A percentile compares a stretch with the other conserved stretches of the same genome.
Evolutionary conservation across 345 rosid species (phyloP).

Genomic region (Noccaea bulbosa): DNA sequence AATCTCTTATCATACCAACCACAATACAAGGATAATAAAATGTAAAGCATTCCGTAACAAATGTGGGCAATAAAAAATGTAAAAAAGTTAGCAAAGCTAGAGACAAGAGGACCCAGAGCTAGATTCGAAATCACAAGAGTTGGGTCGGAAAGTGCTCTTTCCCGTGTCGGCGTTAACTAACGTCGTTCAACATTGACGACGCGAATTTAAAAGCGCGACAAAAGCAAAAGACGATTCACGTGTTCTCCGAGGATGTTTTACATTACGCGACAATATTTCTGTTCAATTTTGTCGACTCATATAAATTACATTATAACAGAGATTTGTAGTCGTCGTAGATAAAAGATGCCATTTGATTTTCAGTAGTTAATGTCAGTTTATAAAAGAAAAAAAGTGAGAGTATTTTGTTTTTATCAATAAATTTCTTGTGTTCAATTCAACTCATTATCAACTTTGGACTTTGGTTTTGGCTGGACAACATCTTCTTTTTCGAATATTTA

Average conservation of each 20-base stretch:
- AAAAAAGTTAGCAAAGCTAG: background rate
- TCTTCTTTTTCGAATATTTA: background rate
- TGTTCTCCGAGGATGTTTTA: conserved; percentile 40
- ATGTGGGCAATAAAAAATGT: background rate
- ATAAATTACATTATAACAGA: background rate
- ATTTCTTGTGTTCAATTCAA: conserved; percentile 6
- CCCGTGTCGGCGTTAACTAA: conserved; percentile 39
- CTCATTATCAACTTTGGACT: background rate
- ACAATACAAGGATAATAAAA: background rate
- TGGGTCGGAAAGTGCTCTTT: conserved; percentile 18
- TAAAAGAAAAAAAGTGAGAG: background rate
- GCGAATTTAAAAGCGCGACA: conserved; percentile 33
- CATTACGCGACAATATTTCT: conserved; percentile 26
- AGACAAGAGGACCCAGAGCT: conserved; percentile 25
- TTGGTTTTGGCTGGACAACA: background rate
- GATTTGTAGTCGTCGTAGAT: conserved; percentile 11
- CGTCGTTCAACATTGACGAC: conserved; percentile 37
- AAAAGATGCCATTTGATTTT: background rate
- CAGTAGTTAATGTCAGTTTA: background rate
- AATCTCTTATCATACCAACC: background rate
- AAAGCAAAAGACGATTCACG: conserved; percentile 31
- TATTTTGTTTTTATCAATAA: background rate
- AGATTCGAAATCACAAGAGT: conserved; percentile 30
- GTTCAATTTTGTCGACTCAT: conserved; percentile 36
- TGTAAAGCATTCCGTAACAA: conserved; percentile 7